Evolutionary conservation across 441 rosid genomes (phyloP).

Genomic region (Populus hybrid): DNA sequence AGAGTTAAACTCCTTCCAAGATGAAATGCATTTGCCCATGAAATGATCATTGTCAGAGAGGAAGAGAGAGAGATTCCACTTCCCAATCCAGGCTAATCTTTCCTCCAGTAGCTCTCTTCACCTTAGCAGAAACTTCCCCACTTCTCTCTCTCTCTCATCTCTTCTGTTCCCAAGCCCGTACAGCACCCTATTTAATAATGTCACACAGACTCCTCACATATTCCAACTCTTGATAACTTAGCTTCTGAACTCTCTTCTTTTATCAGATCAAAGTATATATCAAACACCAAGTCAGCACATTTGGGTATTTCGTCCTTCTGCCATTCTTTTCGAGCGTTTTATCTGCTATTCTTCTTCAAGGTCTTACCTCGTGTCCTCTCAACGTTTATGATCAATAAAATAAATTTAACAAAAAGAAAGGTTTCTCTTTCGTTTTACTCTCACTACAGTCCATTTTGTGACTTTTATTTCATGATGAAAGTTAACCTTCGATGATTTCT

Average conservation of each 20-base stretch:
- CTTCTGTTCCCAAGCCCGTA: slow-evolving; percentile 75
- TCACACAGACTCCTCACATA: slow-evolving; percentile 40
- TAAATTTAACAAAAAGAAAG: background rate
- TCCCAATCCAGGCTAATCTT: slow-evolving; percentile 34
- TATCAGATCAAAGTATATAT: slow-evolving; percentile 10
- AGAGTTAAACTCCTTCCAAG: slow-evolving; percentile 5
- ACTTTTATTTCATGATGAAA: background rate
- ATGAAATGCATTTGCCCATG: slow-evolving; percentile 19
- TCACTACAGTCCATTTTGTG: background rate
- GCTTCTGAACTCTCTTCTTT: slow-evolving; percentile 27
- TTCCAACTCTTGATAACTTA: slow-evolving; percentile 42
- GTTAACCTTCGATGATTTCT: background rate
- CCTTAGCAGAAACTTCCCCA: slow-evolving; percentile 33
- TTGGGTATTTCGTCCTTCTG: background rate
- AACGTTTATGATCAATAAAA: too few species aligned
- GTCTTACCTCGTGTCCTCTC: background rate
- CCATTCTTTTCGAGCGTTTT: background rate
- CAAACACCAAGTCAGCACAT: background rate
- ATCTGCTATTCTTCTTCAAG: background rate
- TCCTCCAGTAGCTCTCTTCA: slow-evolving; percentile 43
- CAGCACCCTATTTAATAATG: slow-evolving; percentile 38
- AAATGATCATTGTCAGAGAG: slow-evolving; percentile 23
- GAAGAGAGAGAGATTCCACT: background rate
- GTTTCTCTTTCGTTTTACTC: background rate
- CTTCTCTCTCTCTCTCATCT: slow-evolving; percentile 42